These are phyloP conservation scores for Alternaria ventricosa DNA, from an alignment of 2,329 filamentous ascomycete species.

Conservation along the genomic window DNA sequence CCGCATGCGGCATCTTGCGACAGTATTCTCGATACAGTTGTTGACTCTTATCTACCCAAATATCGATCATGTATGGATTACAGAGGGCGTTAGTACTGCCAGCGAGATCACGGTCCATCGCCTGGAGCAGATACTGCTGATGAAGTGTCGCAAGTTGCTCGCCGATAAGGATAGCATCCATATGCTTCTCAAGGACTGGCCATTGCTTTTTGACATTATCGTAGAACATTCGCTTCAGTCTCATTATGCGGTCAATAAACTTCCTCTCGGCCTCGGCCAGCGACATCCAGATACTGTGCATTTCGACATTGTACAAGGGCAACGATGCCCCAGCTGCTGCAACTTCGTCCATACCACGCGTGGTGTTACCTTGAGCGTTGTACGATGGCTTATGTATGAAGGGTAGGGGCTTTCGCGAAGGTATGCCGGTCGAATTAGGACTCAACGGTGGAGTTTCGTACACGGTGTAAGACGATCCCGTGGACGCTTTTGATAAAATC, in stretches of 20 bases:
- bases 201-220: slow-evolving; percentile 33
- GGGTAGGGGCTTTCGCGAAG: slow-evolving; percentile 19
- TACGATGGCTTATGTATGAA: slow-evolving; percentile 18
- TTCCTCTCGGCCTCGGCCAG: slow-evolving; percentile 31
- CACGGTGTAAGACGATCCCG: slow-evolving; percentile 23
- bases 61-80: slow-evolving; percentile 29
- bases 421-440: slow-evolving; percentile 1
- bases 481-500: slow-evolving; percentile 20
- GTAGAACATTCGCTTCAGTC: slow-evolving; percentile 36
- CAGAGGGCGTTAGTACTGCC: slow-evolving; percentile 19
- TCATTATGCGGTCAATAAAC: slow-evolving; percentile 33
- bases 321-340: neutral
- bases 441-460: slow-evolving; percentile 8
- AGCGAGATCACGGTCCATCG: slow-evolving; percentile 25
- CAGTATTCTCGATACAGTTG: slow-evolving; percentile 33
- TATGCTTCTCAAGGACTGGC: slow-evolving; percentile 34
- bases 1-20: slow-evolving; percentile 31
- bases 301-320: slow-evolving; percentile 20
- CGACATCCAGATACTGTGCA: slow-evolving; percentile 30
- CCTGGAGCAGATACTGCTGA: slow-evolving; percentile 25
- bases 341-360: neutral
- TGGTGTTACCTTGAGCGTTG: slow-evolving; percentile 7
- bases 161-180: slow-evolving; percentile 27
- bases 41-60: slow-evolving; percentile 28
- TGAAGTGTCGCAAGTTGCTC: slow-evolving; percentile 27